Evolutionary conservation across 306 rosid genomes (phyloP).

Genomic region (Canavalia gladiata): DNA sequence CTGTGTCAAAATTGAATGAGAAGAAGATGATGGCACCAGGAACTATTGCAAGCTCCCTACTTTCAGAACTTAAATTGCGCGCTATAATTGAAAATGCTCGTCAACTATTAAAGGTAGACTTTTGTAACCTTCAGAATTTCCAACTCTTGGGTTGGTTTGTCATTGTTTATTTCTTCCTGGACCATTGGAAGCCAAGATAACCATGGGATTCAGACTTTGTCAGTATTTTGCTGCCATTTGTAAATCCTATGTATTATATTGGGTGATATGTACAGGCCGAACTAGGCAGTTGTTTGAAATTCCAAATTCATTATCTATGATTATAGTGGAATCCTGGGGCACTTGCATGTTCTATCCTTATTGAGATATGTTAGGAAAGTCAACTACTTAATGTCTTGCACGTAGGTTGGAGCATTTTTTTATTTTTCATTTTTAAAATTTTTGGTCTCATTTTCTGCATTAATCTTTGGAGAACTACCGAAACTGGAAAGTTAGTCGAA

Average conservation of each 20-base stretch:
- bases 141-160: conserved; percentile 32
- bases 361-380: background rate
- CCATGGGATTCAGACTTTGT: background rate
- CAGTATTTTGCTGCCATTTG: conserved; percentile 8
- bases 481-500: conserved; percentile 24
- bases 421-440: background rate
- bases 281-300: conserved; percentile 24
- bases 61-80: conserved; percentile 75
- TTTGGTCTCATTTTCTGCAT: conserved; percentile 10
- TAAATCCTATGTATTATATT: background rate
- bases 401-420: conserved; percentile 28
- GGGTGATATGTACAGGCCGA: conserved; percentile 16
- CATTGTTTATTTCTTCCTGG: conserved; percentile 14
- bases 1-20: conserved; percentile 71
- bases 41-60: conserved; percentile 67
- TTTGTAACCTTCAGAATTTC: conserved; percentile 1
- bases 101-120: conserved; percentile 72
- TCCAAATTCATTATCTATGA: conserved; percentile 4
- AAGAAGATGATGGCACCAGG: conserved; percentile 74
- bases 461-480: conserved; percentile 26
- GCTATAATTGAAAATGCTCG: conserved; percentile 75
- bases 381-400: conserved; percentile 32
- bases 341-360: conserved; percentile 2
- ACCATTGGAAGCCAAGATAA: conserved; percentile 28
- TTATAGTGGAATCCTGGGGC: conserved; percentile 1